Base-by-base conservation (phyloP, 108 stramenopile genomes). In the Aureococcus anophagefferens region DNA sequence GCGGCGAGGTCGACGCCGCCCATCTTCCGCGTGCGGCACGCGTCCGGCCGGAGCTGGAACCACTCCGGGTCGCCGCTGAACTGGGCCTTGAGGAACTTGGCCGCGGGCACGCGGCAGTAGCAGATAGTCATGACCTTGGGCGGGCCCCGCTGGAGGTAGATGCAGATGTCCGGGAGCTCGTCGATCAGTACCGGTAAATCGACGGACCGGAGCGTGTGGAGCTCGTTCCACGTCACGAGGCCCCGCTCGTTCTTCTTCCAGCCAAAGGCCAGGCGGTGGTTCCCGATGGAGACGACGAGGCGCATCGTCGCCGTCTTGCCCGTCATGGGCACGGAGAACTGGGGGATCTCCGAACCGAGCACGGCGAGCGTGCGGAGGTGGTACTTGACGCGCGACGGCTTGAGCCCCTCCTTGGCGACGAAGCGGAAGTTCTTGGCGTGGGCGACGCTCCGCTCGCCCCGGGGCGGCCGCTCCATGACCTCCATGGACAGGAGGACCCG, bases 121-220 rank as follows among this genome's bases (percentile, higher is more conserved):
- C 46, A 80, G 0, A 76, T n/a, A 15, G 33, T 31, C 37, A 32
- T n/a, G 16, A 30, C 65, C 37, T 15, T 32, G 29, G 46, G 4
- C 9, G 69, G 51, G 30, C 71, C 79, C 32, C 79, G 65, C 30
- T 51, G 64, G 16, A 85, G 69, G 63, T 83, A 80, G 18, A 85
- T 35, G 30, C 79, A 79, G 18, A 79, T 51, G 72, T 87, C 86
- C 29, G 86, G 86, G 30, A 83, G 31, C 63, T 84, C 76, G 17
- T 65, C 66, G 0, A 62, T 11, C 29, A 84, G 79, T 0, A 62
- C 64, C 32, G 83, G 83, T 3, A 79, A 67, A 59, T 59, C 64
- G 62, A 77, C 33, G 62, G 25, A 28, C 46, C 35, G 25, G 35
- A 25, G 35, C 30, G 33, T 30, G 34, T 71, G 33, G 21, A 68